Percentiles rank a stretch among this genome's conserved stretches.
These are phyloP conservation scores for Backusella psychrophila DNA, from an alignment of 192 early-diverging fungal genomes.

Conservation along the genomic window DNA sequence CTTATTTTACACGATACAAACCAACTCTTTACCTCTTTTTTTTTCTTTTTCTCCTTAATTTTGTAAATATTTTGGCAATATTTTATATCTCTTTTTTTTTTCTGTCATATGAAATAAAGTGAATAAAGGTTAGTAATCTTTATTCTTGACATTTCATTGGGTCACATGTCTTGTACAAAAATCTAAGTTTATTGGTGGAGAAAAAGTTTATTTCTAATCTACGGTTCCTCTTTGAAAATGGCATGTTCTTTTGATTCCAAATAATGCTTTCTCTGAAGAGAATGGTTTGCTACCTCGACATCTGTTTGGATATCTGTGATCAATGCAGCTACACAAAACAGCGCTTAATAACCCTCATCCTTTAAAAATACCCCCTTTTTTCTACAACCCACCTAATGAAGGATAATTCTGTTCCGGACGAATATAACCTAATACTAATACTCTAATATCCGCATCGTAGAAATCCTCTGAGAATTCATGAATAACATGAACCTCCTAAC, in stretches of 20 bases:
- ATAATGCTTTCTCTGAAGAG: slow-evolving; percentile 60
- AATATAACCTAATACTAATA: slow-evolving; percentile 87
- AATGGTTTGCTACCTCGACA: slow-evolving; percentile 74
- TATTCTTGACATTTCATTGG: not conserved
- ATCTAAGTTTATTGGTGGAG: not conserved
- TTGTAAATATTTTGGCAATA: slow-evolving; percentile 1
- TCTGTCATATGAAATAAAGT: slow-evolving; percentile 1
- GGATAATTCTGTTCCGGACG: slow-evolving; percentile 88
- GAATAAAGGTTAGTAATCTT: not conserved
- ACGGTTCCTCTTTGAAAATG: not conserved
- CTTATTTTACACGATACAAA: too few relatives aligned
- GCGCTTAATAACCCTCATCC: not conserved
- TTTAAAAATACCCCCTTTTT: too few relatives aligned
- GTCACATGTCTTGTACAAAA: not conserved
- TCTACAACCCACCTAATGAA: slow-evolving; percentile 58
- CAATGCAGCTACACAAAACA: slow-evolving; percentile 62
- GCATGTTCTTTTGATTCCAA: slow-evolving; percentile 9
- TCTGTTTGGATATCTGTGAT: slow-evolving; percentile 93
- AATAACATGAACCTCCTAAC: slow-evolving; percentile 92
- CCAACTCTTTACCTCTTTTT: not conserved
- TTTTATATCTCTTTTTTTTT: not conserved
- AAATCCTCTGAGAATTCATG: slow-evolving; percentile 87
- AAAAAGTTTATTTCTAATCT: not conserved
- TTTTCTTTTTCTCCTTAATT: not conserved
- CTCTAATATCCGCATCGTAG: slow-evolving; percentile 80